phyloP scores from a whole-genome alignment of 352 stramenopile species.

The Phytophthora brassicae region DNA sequence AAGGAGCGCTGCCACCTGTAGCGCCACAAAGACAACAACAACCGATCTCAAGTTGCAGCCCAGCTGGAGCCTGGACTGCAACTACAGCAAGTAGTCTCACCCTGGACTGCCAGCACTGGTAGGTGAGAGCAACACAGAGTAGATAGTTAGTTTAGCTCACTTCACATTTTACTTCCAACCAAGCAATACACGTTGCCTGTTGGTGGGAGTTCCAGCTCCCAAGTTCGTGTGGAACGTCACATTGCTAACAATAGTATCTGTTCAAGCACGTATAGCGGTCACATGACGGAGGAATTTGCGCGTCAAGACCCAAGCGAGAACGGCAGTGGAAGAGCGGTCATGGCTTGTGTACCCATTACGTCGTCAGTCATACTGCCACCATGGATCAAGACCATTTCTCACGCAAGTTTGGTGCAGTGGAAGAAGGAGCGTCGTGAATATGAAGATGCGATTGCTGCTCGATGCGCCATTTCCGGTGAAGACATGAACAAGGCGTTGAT shows the following conservation, averaged over 20 bases:
- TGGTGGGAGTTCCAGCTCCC: background rate
- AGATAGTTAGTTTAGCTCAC: background rate
- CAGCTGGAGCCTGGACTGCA: background rate
- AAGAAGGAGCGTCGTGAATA: slow-evolving; percentile 22
- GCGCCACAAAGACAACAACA: background rate
- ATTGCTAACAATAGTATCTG: slow-evolving; percentile 10
- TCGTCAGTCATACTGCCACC: slow-evolving; percentile 1
- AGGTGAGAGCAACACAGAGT: background rate
- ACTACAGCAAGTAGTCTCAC: background rate
- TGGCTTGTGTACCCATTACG: background rate
- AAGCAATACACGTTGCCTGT: background rate
- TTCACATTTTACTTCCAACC: background rate
- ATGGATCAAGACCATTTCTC: slow-evolving; percentile 4
- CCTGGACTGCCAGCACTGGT: background rate
- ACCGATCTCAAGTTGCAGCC: background rate
- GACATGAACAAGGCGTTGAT: slow-evolving; percentile 13
- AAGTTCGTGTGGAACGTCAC: background rate
- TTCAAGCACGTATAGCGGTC: slow-evolving; percentile 10
- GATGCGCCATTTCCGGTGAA: slow-evolving; percentile 11
- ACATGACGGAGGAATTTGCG: background rate
- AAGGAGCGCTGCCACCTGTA: background rate
- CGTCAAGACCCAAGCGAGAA: background rate
- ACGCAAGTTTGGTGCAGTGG: slow-evolving; percentile 21
- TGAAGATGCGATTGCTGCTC: slow-evolving; percentile 17
- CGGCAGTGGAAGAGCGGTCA: background rate